Evolutionary conservation across 345 rosid species (phyloP).

Genomic region (Turnera subulata): DNA sequence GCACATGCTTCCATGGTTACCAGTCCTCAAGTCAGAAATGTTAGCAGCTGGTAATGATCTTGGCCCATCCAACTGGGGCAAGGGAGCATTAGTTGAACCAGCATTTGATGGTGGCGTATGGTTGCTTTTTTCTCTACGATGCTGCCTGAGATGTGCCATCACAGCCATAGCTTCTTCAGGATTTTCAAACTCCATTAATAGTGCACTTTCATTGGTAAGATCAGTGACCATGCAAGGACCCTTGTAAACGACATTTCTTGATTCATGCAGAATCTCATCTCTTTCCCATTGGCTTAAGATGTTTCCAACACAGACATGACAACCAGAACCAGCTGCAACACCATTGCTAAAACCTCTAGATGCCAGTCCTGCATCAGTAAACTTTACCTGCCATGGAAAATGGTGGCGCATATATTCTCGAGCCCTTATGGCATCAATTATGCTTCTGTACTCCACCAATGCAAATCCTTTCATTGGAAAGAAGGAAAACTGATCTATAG

Average conservation of each 20-base stretch:
- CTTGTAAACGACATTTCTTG: conserved; percentile 69
- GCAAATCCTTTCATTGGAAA: conserved; percentile 77
- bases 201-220: conserved; percentile 69
- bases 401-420: conserved; percentile 73
- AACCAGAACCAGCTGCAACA: conserved; percentile 72
- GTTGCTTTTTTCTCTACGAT: conserved; percentile 56
- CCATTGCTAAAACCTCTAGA: conserved; percentile 73
- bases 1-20: conserved; percentile 36
- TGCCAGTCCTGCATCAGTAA: conserved; percentile 88
- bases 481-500: conserved; percentile 67
- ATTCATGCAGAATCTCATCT: conserved; percentile 84
- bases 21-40: conserved; percentile 37
- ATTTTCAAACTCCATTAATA: conserved; percentile 85
- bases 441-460: conserved; percentile 78
- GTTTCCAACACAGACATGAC: conserved; percentile 73
- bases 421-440: conserved; percentile 83
- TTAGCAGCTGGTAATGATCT: conserved; percentile 42
- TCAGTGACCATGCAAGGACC: conserved; percentile 80
- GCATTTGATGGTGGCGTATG: conserved; percentile 35
- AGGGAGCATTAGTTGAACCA: conserved; percentile 39
- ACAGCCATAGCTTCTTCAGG: conserved; percentile 89
- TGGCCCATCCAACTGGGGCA: conserved; percentile 54
- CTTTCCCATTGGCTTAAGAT: conserved; percentile 79
- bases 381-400: conserved; percentile 79
- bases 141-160: conserved; percentile 78